Evolutionary conservation across 2,329 filamentous ascomycete species (phyloP), one percentile per base, ranked within the genome.

Genomic region (Fusarium sterilihyphosum): DNA sequence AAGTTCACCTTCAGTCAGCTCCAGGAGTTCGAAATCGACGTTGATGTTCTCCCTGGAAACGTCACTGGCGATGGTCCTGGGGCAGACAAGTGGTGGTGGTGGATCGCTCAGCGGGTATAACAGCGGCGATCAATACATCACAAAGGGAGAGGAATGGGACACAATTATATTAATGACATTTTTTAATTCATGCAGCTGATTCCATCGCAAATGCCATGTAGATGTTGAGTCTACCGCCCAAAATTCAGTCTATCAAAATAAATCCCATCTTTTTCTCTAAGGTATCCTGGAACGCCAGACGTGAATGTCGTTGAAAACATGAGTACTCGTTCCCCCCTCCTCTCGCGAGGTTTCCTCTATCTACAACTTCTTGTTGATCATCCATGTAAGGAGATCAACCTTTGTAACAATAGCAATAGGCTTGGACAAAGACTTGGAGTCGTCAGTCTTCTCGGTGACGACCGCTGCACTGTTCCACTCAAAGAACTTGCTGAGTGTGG

Each of bases 381-480:
- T 91, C 92, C 94, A 99, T 47, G 92, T 95, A 79, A 99, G 84
- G 78, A 99, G 83, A 84, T 99, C 96, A 10, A 99, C 96, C 89
- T 99, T 99, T 38, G 96, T 98, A 13, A 97, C 95, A 14, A 99
- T 91, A 13, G 94, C 96, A 57, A 96, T 87, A 4, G 97, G 95
- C 86, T 94, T 97, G 52, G 89, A 88, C 63, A 90, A 82, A 29
- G 87, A 89, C 68, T 87, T 84, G 62, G 86, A 84, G 65, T 88
- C 88, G 46, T 84, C 84, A 18, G 86, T 85, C 76, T 90, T 88
- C 82, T 98, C 95, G 0, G 96, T 99, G 7, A 99, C 94, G 56
- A 99, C 91, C 0, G 96, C 96, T 1, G 96, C 96, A 77, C 93
- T 96, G 84, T 99, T 98, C 95, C 96, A 98, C 85, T 98, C 95